phyloP scores from a whole-genome alignment of 2,329 filamentous ascomycete genomes.

The Davidsoniella virescens region DNA sequence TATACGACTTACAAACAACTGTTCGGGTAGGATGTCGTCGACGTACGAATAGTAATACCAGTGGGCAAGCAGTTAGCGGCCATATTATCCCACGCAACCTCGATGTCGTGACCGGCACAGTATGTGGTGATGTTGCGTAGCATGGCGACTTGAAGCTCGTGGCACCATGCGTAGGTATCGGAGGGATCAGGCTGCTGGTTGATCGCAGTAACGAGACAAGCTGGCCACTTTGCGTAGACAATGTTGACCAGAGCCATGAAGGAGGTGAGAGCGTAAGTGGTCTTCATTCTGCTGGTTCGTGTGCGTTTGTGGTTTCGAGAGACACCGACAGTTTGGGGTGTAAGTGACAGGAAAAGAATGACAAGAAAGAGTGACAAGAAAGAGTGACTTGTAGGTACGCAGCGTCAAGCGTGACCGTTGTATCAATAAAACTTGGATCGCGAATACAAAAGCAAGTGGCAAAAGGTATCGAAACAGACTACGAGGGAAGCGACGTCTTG shows the following conservation, averaged over 20 bases:
- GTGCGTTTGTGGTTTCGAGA: background rate
- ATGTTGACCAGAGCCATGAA: slow-evolving; percentile 8
- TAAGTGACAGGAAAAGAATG: slow-evolving; percentile 1
- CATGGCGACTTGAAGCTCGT: slow-evolving; percentile 11
- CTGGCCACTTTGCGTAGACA: slow-evolving; percentile 7
- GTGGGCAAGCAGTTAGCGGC: slow-evolving; percentile 9
- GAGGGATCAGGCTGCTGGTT: slow-evolving; percentile 11
- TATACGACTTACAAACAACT: no score
- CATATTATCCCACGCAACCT: slow-evolving; percentile 12
- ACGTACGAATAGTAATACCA: slow-evolving; percentile 10
- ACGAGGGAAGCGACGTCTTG: background rate
- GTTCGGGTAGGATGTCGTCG: no score
- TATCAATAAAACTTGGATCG: background rate
- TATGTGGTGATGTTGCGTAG: slow-evolving; percentile 12
- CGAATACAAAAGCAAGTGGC: background rate
- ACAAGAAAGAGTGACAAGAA: background rate
- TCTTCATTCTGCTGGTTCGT: slow-evolving; percentile 4
- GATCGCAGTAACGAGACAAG: slow-evolving; percentile 14
- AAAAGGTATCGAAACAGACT: background rate
- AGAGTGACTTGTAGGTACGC: background rate
- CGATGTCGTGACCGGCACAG: slow-evolving; percentile 6
- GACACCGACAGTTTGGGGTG: background rate
- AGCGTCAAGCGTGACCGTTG: slow-evolving; percentile 8
- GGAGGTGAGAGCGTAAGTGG: slow-evolving; percentile 8
- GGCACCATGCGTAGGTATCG: slow-evolving; percentile 12